Conservation (phyloP, 2,329 filamentous ascomycete species). For the Cladosporium phlei region DNA sequence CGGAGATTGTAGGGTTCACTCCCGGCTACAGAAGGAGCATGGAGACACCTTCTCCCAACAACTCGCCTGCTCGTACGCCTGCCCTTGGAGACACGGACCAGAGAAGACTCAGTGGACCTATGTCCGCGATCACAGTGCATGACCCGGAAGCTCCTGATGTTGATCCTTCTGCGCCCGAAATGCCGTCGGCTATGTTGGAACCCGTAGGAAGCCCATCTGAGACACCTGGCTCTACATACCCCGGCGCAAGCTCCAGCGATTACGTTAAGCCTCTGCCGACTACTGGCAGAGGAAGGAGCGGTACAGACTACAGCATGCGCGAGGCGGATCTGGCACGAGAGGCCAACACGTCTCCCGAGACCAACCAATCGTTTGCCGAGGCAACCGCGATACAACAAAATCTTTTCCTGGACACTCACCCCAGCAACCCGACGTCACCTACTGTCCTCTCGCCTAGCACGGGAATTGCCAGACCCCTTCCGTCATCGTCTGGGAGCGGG, state of each 20-base stretch:
- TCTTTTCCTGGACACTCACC: conserved; percentile 26
- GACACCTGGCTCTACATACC: background rate
- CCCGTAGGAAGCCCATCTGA: conserved; percentile 13
- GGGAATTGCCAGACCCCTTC: conserved; percentile 5
- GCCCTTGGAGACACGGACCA: conserved; percentile 41
- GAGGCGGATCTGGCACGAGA: conserved; percentile 29
- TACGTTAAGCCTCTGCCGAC: conserved; percentile 18
- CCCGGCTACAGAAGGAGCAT: conserved; percentile 54
- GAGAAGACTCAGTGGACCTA: conserved; percentile 24
- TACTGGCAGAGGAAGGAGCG: conserved; percentile 24
- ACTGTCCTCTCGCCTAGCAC: background rate
- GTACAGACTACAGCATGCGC: conserved; percentile 31
- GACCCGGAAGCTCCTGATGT: conserved; percentile 21
- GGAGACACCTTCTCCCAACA: conserved; percentile 54
- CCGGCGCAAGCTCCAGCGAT: background rate
- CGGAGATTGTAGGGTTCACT: conserved; percentile 38
- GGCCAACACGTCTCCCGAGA: conserved; percentile 23
- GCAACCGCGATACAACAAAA: conserved; percentile 19
- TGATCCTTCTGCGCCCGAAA: conserved; percentile 22
- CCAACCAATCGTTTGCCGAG: conserved; percentile 23
- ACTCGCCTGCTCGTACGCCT: conserved; percentile 59
- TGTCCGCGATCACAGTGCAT: conserved; percentile 24
- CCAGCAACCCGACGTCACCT: conserved; percentile 3
- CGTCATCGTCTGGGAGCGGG: conserved; percentile 18
- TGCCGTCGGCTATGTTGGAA: conserved; percentile 20